Percentiles rank a stretch among this genome's conserved stretches.
These are phyloP conservation scores for Calocera cornea DNA, from an alignment of 768 basidiomycete genomes.

Conservation along the genomic window DNA sequence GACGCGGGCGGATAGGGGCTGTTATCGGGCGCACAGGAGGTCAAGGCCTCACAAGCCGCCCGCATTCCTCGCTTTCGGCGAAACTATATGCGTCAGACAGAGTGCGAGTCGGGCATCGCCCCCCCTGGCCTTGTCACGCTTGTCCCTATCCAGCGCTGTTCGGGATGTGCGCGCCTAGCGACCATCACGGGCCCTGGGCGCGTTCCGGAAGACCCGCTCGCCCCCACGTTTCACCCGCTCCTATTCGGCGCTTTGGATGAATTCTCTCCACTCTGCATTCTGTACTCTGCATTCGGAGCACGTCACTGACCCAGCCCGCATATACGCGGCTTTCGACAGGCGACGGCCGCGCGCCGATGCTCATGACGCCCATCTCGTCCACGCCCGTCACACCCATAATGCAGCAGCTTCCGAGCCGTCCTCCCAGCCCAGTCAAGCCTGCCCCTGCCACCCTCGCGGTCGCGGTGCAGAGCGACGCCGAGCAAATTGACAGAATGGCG, in stretches of 20 bases:
- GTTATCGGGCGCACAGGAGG: neutral
- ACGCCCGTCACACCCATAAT: neutral
- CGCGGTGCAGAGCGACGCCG: neutral
- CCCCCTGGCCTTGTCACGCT: neutral
- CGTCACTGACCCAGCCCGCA: neutral
- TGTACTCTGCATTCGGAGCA: neutral
- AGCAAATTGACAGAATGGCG: neutral
- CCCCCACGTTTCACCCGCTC: neutral
- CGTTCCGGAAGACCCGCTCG: neutral
- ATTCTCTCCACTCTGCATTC: no score
- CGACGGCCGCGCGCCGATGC: neutral
- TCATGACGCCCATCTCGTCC: neutral
- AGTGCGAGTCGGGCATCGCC: neutral
- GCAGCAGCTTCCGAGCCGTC: neutral
- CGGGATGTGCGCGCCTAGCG: neutral
- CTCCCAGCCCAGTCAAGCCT: conserved; percentile 4
- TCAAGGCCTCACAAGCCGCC: neutral
- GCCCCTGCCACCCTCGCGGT: neutral
- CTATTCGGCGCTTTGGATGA: neutral
- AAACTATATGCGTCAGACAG: neutral
- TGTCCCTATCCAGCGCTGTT: neutral
- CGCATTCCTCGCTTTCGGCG: no score
- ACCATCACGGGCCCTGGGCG: neutral
- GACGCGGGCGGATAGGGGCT: neutral
- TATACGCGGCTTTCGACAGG: neutral